Evolutionary conservation across 2,329 filamentous ascomycete species (phyloP).

Genomic region (Parastagonospora nodorum): DNA sequence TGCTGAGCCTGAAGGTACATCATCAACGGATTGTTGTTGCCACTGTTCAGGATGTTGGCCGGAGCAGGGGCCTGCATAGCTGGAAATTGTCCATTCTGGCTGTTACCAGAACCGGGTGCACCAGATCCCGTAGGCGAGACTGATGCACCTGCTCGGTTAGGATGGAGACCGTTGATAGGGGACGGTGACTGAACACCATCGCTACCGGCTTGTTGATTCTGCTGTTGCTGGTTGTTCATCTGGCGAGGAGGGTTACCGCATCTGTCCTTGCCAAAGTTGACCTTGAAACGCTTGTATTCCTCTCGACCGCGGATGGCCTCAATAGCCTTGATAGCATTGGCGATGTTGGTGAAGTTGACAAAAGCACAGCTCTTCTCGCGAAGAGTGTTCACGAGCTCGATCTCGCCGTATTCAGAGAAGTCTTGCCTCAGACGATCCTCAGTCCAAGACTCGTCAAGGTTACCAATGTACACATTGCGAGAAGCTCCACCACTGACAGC

Average conservation of each 20-base stretch:
- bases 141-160: conserved; percentile 59
- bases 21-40: conserved; percentile 83
- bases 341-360: conserved; percentile 99
- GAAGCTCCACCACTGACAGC: conserved; percentile 96
- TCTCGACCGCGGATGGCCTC: conserved; percentile 93
- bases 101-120: conserved; percentile 60
- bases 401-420: conserved; percentile 96
- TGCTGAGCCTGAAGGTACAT: conserved; percentile 82
- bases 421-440: conserved; percentile 95
- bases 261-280: conserved; percentile 98
- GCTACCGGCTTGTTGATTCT: conserved; percentile 69
- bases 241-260: conserved; percentile 96
- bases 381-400: conserved; percentile 94
- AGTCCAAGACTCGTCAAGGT: conserved; percentile 95
- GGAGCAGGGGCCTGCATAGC: conserved; percentile 67
- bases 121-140: conserved; percentile 65
- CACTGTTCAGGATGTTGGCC: conserved; percentile 77
- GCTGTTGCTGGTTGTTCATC: conserved; percentile 64
- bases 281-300: conserved; percentile 98
- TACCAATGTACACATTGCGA: conserved; percentile 98
- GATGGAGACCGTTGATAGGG: conserved; percentile 63
- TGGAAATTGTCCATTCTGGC: conserved; percentile 63
- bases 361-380: conserved; percentile 99
- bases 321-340: conserved; percentile 99
- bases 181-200: conserved; percentile 62